These are phyloP conservation scores for Trichophyton benhamiae DNA, from an alignment of 2,329 filamentous ascomycete genomes.

Conservation along the genomic window DNA sequence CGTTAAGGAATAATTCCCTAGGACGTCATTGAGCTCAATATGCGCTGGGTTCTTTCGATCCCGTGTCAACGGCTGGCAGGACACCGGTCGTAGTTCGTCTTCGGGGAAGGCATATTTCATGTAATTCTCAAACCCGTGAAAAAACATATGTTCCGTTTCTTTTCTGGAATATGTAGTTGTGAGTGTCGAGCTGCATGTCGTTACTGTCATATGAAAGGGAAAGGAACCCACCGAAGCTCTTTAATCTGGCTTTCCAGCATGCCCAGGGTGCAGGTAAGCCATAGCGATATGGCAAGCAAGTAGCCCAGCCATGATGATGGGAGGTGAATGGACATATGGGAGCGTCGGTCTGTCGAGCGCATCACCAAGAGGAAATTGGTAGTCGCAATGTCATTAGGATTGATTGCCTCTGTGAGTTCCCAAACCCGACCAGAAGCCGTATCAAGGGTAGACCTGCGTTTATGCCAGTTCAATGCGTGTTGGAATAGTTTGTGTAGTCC, in stretches of 20 bases:
- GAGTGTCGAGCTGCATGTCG: background rate
- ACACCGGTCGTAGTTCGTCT: slow-evolving; percentile 80
- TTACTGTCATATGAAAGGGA: background rate
- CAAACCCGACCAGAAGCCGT: background rate
- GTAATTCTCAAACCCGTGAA: slow-evolving; percentile 93
- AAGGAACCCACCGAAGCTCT: slow-evolving; percentile 25
- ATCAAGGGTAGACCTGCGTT: background rate
- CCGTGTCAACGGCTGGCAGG: slow-evolving; percentile 72
- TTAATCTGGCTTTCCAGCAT: slow-evolving; percentile 27
- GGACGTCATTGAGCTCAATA: slow-evolving; percentile 82
- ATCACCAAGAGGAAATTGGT: slow-evolving; percentile 20
- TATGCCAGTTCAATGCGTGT: background rate
- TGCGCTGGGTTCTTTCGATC: slow-evolving; percentile 68
- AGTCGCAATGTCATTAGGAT: background rate
- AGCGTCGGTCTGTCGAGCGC: slow-evolving; percentile 31
- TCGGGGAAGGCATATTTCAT: slow-evolving; percentile 90
- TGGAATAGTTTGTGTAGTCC: background rate
- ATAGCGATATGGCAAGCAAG: slow-evolving; percentile 24
- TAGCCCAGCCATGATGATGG: slow-evolving; percentile 24
- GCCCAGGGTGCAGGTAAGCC: slow-evolving; percentile 23
- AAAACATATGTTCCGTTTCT: slow-evolving; percentile 63
- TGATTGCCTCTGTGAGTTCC: background rate
- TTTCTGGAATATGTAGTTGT: slow-evolving; percentile 19
- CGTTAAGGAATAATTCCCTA: slow-evolving; percentile 94
- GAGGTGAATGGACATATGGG: slow-evolving; percentile 25